Evolutionary conservation across 129 eudicot genomes (phyloP).

Genomic region (Daucus carota): DH1_v3.0 NC_030386.2:33547501-33548000

Average conservation of each 20-base stretch:
- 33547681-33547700: conserved; percentile 43
- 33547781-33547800: conserved; percentile 88
- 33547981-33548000: not conserved
- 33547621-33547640: conserved; percentile 48
- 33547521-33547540: not conserved
- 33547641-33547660: conserved; percentile 47
- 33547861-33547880: not conserved
- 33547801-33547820: not conserved
- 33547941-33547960: conserved; percentile 34
- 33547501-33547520: not conserved
- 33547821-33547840: not conserved
- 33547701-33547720: conserved; percentile 44
- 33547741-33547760: conserved; percentile 61
- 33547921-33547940: conserved; percentile 46
- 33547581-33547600: conserved; percentile 66
- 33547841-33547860: not conserved
- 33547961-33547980: not conserved
- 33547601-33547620: conserved; percentile 55
- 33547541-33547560: conserved; percentile 22
- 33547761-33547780: conserved; percentile 76
- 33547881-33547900: conserved; percentile 75
- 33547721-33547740: conserved; percentile 57
- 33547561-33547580: conserved; percentile 77
- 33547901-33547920: conserved; percentile 61
- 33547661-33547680: conserved; percentile 52